Percentiles rank a stretch among this genome's conserved stretches.
Conservation (phyloP, 352 stramenopile genomes). For the Thraustochytrium striatum region DNA sequence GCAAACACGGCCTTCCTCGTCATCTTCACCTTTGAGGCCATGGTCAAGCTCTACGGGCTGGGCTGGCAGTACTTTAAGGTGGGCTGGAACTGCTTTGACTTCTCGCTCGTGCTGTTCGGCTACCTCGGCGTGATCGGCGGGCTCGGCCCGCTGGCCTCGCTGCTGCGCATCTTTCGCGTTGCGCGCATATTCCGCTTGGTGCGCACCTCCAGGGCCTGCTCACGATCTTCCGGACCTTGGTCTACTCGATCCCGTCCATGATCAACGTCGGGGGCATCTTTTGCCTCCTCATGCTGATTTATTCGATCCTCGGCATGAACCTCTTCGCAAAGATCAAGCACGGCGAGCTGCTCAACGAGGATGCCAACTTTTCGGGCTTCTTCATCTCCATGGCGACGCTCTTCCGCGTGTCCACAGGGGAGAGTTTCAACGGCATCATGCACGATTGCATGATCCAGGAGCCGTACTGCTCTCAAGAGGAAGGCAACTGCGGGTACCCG, state of each 20-base stretch:
- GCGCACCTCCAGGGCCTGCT: conserved; percentile 61
- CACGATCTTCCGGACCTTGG: conserved; percentile 65
- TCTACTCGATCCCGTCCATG: conserved; percentile 68
- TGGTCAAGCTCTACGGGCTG: conserved; percentile 53
- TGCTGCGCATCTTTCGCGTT: conserved; percentile 62
- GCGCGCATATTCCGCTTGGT: conserved; percentile 60
- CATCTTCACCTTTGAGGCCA: conserved; percentile 54
- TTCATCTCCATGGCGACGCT: conserved; percentile 61
- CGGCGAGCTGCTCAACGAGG: conserved; percentile 60
- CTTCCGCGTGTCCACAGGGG: conserved; percentile 67
- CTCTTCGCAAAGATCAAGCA: conserved; percentile 64
- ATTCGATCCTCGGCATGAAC: conserved; percentile 69
- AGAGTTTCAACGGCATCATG: conserved; percentile 73
- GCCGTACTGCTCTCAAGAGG: conserved; percentile 42
- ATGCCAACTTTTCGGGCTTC: conserved; percentile 68
- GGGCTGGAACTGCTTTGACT: conserved; percentile 81
- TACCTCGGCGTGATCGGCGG: conserved; percentile 58
- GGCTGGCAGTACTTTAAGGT: conserved; percentile 69
- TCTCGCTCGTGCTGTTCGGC: conserved; percentile 61
- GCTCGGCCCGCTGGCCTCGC: conserved; percentile 62
- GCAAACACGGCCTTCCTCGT: conserved; percentile 62
- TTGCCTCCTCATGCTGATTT: conserved; percentile 71
- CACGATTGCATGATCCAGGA: conserved; percentile 59
- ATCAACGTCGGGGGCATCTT: conserved; percentile 68
- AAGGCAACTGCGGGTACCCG: conserved; percentile 41